Conservation (phyloP, 768 basidiomycete species). For the Cyclocybe cylindracea region DNA sequence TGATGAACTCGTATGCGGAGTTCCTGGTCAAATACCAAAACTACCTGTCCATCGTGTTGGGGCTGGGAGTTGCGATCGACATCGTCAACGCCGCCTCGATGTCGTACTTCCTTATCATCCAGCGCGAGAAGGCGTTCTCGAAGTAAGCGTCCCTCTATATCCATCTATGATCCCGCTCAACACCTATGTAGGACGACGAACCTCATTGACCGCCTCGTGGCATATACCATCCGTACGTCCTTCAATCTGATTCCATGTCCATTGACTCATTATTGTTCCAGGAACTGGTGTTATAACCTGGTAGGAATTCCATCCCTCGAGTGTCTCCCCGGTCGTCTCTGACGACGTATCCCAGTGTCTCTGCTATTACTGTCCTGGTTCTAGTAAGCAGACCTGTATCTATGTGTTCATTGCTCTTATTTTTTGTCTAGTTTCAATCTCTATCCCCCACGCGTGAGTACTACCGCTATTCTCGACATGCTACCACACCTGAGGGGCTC, state of each 20-base stretch:
- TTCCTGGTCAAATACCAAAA: background rate
- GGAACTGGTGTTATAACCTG: slow-evolving; percentile 6
- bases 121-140: background rate
- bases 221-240: slow-evolving; percentile 1
- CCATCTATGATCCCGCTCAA: background rate
- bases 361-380: background rate
- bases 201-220: slow-evolving; percentile 4
- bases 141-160: background rate
- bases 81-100: slow-evolving; percentile 7
- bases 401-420: no score
- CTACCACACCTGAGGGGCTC: background rate
- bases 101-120: slow-evolving; percentile 6
- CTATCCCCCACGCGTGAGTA: background rate
- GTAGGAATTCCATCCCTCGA: background rate
- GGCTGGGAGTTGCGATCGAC: slow-evolving; percentile 8
- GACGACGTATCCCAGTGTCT: background rate
- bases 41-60: slow-evolving; percentile 2
- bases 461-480: background rate
- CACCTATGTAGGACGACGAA: background rate
- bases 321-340: background rate
- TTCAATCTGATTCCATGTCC: background rate
- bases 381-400: background rate
- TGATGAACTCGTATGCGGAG: background rate
- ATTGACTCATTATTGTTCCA: background rate
- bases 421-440: background rate